Base-by-base conservation (phyloP, 192 early-diverging fungal species). In the Entomortierella lignicola region DNA sequence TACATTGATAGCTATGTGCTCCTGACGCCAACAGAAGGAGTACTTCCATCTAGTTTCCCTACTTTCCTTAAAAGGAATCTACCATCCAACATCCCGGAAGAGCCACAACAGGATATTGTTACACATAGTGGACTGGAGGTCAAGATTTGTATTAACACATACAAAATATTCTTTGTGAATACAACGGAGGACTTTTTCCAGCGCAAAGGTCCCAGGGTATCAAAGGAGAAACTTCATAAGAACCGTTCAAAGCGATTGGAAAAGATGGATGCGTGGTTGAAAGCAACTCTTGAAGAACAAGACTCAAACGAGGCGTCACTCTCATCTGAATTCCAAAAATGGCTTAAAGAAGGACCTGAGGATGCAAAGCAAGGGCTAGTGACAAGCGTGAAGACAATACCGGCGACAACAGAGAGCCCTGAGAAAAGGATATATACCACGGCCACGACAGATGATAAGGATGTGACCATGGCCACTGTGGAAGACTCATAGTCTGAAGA, bases 101-200 rank as follows among this genome's bases (percentile, higher is more conserved):
- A 81, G n/a, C 84, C 85, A 6, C 80, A 72, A 17, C 61, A 66
- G 56, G 66, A 77, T 42, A 66, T 68, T 69, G 83, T 47, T 85
- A 87, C 23, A 0, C 62, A 66, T 48, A 77, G 88, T 77, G 94
- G 92, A 12, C 83, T 99, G 53, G 95, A 99, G 81, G 91, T 97
- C 79, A 99, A 99, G 88, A 97, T 99, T 50, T 94, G 94, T 47
- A 89, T 95, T 51, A 97, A 98, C 80, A 97, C 97, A 10, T 99
- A 99, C 88, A 95, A 96, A 85, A 94, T 99, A 61, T 99, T 96
- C 75, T 99, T 96, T 80, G 92, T 99, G 29, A 94, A 92, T 50
- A 88, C 93, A 26, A 96, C 97, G 5, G 98, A 99, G 79, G 98
- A 99, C 65, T 91, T 88, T 82, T 98, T 94, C 86, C 84, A 74